Evolutionary conservation across 1,284 basidiomycete species (phyloP), one percentile per base, ranked within the genome.

Genomic region (Ganoderma sp.): DNA sequence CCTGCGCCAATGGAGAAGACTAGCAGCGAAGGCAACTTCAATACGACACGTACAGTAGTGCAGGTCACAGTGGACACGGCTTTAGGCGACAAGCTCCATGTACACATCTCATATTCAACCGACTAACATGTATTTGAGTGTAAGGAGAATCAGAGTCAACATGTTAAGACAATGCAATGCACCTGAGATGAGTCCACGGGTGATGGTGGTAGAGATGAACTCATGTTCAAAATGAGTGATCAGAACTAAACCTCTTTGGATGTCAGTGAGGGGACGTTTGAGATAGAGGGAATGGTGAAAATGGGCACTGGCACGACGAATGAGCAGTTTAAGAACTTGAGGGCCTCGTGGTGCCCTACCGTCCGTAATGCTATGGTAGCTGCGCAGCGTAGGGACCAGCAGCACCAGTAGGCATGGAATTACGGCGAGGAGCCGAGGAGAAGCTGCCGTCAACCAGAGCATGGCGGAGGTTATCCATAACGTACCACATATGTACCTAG

Each of bases 21-120:
- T 8, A 22, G 48, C n/a, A 22, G 9, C 22, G 10, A n/a, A n/a
- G 9, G 2, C 12, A 28, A 28, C 50, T 25, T 45, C 63, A 22
- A 37, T 28, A 12, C 34, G 6, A 5, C 17, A 65, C 64, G 34
- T 54, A 62, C 65, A 7, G 42, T 61, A 2, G 41, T 41, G 28
- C n/a, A 56, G 3, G 60, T 32, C 32, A 32, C 32, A 5, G 32
- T 66, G 4, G 65, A 62, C 1, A 60, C 22, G 4, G 52, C 34
- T 5, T 32, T 22, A 3, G 65, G 65, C 6, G 65, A 61, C 10
- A 59, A 66, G 42, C 52, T 62, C 32, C 60, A 17, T 15, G 39
- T 54, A 39, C 12, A 19, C 4, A 1, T 22, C 17, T 39, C 32
- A 17, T 14, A 22, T 10, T 28, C 45, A 17, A 28, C 32, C 12